Conservation (phyloP, 345 rosid species). For the Eucalyptus marginata region DNA sequence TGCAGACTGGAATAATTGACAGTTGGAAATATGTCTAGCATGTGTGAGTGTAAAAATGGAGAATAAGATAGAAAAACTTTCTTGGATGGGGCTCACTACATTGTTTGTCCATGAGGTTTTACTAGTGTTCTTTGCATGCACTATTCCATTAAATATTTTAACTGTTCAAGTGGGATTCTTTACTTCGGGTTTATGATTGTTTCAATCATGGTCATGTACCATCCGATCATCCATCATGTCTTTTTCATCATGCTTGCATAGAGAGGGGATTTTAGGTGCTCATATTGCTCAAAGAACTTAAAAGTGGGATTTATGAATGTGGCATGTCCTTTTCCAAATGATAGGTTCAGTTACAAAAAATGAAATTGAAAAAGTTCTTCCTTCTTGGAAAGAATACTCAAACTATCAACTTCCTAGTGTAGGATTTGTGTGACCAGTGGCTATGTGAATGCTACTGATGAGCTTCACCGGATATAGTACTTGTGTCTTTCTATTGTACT, state of each 20-base stretch:
- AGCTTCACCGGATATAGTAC: neutral
- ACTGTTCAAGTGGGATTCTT: neutral
- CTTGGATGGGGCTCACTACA: neutral
- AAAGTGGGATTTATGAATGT: neutral
- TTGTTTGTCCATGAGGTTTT: neutral
- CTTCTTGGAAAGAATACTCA: neutral
- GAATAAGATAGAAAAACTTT: neutral
- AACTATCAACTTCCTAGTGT: neutral
- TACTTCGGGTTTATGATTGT: neutral
- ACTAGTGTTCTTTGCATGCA: neutral
- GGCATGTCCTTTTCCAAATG: neutral
- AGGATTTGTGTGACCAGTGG: neutral
- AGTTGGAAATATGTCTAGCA: neutral
- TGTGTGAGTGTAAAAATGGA: neutral
- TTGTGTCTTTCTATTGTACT: neutral
- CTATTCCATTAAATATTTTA: neutral
- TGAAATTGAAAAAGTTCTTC: neutral
- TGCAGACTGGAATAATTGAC: neutral
- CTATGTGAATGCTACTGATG: neutral
- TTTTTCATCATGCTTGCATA: neutral
- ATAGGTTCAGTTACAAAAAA: neutral
- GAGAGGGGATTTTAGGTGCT: neutral
- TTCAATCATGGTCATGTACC: neutral
- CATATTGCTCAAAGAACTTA: neutral
- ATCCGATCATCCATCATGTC: neutral